Evolutionary conservation across 495 filamentous ascomycete species (phyloP), one percentile per base, ranked within the genome.

Genomic region (Sporormia fimetaria): DNA sequence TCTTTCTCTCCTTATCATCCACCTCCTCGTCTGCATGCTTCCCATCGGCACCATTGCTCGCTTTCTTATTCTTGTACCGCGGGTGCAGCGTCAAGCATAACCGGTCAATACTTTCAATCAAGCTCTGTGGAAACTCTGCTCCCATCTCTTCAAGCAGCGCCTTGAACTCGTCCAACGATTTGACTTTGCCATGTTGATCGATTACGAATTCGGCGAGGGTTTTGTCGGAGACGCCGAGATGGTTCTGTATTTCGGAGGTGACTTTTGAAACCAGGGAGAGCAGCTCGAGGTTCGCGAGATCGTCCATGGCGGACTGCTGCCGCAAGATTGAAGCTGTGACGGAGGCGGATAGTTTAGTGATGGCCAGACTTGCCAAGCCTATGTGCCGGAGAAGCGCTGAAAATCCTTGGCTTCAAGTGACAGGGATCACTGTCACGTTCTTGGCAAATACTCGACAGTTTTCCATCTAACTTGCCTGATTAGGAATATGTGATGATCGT

Each of bases 141-240:
- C 80, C 83, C 63, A 88, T 77, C 16, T 71, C 70, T 40, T 75
- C 73, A 40, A 88, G 72, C 47, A 73, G 66, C 51, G 71, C 67
- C 63, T 77, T 74, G 63, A 94, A 94, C 4, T 80, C 75, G 11
- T 67, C 56, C 32, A 83, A 65, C 2, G 68, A 70, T 12, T 61
- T 63, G 65, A 77, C 84, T 76, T 87, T 75, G 53, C 80, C 57
- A 52, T 93, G 84, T 51, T 92, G 83, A 45, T 78, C 83, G 51
- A 98, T 94, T 40, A 96, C 72, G 58, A 92, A 98, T 60, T 96
- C 90, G 35, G 90, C 87, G 12, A 96, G 68, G 1, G 85, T 94
- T 65, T 93, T 94, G 58, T 98, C 88, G 60, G 68, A 81, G 55
- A 95, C 78, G 22, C 88, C 86, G 38, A 98, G 63, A 63, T 98